Evolutionary conservation across 805 yeast species (phyloP), one percentile per base, ranked within the genome.

Genomic region (Candida dendrica): DNA sequence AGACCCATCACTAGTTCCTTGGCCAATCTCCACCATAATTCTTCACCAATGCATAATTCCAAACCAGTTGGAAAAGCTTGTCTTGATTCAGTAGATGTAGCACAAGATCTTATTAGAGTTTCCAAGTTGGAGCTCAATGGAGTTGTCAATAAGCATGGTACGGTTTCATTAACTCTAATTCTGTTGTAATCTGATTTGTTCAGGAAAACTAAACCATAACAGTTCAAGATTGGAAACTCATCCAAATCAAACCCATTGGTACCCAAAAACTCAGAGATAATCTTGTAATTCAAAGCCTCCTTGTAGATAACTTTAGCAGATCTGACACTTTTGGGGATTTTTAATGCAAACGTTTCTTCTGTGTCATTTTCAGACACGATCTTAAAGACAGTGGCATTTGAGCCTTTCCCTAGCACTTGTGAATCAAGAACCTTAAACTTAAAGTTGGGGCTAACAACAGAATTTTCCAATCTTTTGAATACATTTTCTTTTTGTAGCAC

Each of bases 11-110:
- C 15, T 16, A 68, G 47, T 7, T 56, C 48, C 10, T 44, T 44
- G 3, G 59, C 57, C 5, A 68, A 45, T 22, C 42, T 43, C 64
- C 65, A 65, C 69, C 69, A 68, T 11, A 43, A 35, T 1, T 42
- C 34, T 1, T 41, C 13, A 1, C 61, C 60, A 13, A 65, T 47
- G 6, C 45, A 52, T 5, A 56, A 39, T 19, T 39, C 24, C 8
- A 22, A 22, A 22, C 24, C 40, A 4, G 26, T 29, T 15, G 29
- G 10, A 20, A 38, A 19, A 22, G 6, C 8, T 6, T 6, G 24
- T 22, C 6, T 22, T 22, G 24, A 6, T 22, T 22, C 33, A 15
- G n/a, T 30, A 7, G 33, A 6, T 5, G 17, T 34, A 17, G 20
- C 6, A 15, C 4, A 15, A 6, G 33, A 27, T 8, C 15, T 44